phyloP scores from a whole-genome alignment of 352 stramenopile genomes.

The Nothophytophthora sp. region DNA sequence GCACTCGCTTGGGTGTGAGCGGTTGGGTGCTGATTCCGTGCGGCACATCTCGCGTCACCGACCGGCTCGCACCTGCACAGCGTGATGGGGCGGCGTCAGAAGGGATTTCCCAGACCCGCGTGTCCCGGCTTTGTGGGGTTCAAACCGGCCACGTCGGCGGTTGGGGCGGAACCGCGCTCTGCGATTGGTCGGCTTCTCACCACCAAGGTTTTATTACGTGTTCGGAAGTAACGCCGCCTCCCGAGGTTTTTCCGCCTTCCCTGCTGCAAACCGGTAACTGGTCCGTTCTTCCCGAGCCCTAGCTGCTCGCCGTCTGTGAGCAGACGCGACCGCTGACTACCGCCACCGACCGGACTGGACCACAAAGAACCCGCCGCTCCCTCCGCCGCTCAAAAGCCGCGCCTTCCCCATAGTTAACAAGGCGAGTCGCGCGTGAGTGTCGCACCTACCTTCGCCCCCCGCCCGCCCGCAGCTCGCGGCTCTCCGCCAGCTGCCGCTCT shows the following conservation, averaged over 20 bases:
- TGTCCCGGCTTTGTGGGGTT: constrained; percentile 7
- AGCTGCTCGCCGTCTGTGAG: no score
- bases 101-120: constrained; percentile 3
- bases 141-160: no score
- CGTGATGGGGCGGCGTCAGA: constrained; percentile 13
- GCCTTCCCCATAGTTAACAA: not conserved
- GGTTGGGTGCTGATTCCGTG: no score
- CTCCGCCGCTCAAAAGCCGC: constrained; percentile 4
- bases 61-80: no score
- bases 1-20: no score
- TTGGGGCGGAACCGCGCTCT: no score
- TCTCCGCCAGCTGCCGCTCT: not conserved
- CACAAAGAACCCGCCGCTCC: constrained; percentile 14
- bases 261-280: no score
- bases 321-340: not conserved
- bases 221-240: no score
- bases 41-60: not conserved
- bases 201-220: no score
- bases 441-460: constrained; percentile 2
- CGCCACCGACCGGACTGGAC: not conserved
- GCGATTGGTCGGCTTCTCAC: no score
- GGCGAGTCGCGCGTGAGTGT: constrained; percentile 10
- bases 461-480: not conserved
- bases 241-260: no score
- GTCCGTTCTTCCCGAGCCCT: no score